Percentiles rank a stretch among this genome's conserved stretches.
Conservation (phyloP, 441 rosid species). For the Syzygium malaccense region DNA sequence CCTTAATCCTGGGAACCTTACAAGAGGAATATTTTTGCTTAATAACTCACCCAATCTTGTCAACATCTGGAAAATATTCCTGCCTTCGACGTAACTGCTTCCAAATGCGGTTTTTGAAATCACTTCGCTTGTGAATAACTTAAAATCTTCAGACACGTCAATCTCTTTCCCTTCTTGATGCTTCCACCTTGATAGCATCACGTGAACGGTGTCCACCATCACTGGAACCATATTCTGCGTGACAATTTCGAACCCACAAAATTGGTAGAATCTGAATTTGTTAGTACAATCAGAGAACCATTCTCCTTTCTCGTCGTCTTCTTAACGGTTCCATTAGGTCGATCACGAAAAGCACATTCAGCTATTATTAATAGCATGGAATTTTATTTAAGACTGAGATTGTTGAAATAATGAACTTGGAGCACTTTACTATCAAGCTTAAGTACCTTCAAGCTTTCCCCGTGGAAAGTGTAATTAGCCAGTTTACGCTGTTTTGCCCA, state of each 20-base stretch:
- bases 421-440: not conserved
- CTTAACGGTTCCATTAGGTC: not conserved
- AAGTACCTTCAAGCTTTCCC: constrained; percentile 24
- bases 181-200: not conserved
- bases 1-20: not conserved
- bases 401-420: not conserved
- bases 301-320: not conserved
- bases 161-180: constrained; percentile 17
- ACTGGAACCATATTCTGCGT: constrained; percentile 13
- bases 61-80: constrained; percentile 15
- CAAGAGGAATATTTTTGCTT: not conserved
- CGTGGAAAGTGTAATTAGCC: constrained; percentile 31
- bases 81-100: constrained; percentile 14
- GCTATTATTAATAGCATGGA: not conserved
- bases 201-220: not conserved
- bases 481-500: constrained; percentile 29
- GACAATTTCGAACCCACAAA: constrained; percentile 21
- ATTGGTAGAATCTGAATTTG: not conserved
- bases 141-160: constrained; percentile 22
- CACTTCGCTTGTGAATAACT: not conserved
- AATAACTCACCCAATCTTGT: not conserved
- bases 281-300: not conserved
- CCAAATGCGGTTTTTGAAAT: not conserved
- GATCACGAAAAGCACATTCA: not conserved
- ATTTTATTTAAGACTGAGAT: not conserved